Evolutionary conservation across 495 filamentous ascomycete species (phyloP), one percentile per base, ranked within the genome.

Genomic region (Xylaria palmicola): DNA sequence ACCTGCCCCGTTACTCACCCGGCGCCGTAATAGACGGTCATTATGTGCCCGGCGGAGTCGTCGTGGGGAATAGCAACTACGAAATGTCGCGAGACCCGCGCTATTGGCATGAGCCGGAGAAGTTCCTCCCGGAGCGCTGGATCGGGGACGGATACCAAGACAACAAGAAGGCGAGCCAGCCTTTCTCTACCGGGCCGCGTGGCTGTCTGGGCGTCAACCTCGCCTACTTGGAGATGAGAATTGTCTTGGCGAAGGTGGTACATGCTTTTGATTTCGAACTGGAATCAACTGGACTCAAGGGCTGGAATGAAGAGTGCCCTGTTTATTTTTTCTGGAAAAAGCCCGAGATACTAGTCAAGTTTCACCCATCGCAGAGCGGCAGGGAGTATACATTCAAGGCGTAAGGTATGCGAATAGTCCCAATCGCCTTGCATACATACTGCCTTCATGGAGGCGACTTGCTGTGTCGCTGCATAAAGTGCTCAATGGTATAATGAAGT

Each of bases 41-140:
- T 30, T 72, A 51, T 49, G 24, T 70, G 12, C 62, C 62, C 6
- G 48, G 34, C 36, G 66, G 67, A 40, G 78, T 22, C 62, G 68
- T 20, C 60, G 79, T 55, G 65, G 74, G 44, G 58, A 67, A 63
- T 24, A 68, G 66, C 54, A 37, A 68, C 4, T 71, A 63, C 63
- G 64, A 65, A 13, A 60, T 68, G 2, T 64, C 65, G 9, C 70
- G 72, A 40, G 64, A 69, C 32, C 34, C 58, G 3, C 24, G 56
- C 36, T 65, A 68, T 48, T 74, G 65, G 36, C 27, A 62, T 13
- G 62, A 71, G 27, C 65, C 61, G 12, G 40, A 61, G 45, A 27
- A 45, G 37, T 71, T 71, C 48, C 53, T 44, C 27, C 64, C 67
- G 12, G 66, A 71, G 49, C 50, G 68, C 27, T 70, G 63, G 68